Evolutionary conservation across 306 rosid genomes (phyloP), one percentile per base, ranked within the genome.

Genomic region (Bauhinia variegata): DNA sequence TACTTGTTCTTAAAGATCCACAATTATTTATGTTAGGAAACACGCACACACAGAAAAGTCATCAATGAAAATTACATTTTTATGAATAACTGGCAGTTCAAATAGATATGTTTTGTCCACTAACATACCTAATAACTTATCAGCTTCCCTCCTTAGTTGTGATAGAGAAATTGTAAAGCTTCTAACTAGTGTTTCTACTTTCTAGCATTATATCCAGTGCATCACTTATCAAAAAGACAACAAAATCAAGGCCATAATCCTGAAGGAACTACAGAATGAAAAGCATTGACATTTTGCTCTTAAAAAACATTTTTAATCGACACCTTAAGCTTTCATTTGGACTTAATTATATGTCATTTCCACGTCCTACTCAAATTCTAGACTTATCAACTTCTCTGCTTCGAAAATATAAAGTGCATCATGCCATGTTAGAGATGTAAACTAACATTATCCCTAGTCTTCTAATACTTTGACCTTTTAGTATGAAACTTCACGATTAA

Each of bases 201-300:
- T 54, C 62, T 8, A 70, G 63, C 59, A 52, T 51, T 44, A 58
- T 8, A 58, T 11, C 17, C 43, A 44, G 49, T 43, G 51, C 43
- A 43, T 7, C 7, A 56, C 57, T 50, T 38, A 23, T 37, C 3
- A 41, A 54, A 33, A 14, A 41, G 47, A 44, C 34, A 32, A 31
- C 2, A 43, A 56, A 68, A 55, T 11, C 19, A 34, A 16, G 13
- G 15, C 34, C 41, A 53, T 19, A 11, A 9, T 5, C 14, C 33
- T 16, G 30, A 30, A 42, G 62, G 31, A 44, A 32, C 23, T 54
- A 54, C 8, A 54, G 41, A 44, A 44, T 59, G 28, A 23, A 54
- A 66, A 38, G 53, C 54, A 28, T 46, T 23, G 1, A 5, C 9
- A 31, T 39, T 53, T 39, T 14, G 6, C 5, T 28, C 9, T 30